Conservation (phyloP, 2,329 filamentous ascomycete species). For the Stagonosporopsis cucurbitacearum region DNA sequence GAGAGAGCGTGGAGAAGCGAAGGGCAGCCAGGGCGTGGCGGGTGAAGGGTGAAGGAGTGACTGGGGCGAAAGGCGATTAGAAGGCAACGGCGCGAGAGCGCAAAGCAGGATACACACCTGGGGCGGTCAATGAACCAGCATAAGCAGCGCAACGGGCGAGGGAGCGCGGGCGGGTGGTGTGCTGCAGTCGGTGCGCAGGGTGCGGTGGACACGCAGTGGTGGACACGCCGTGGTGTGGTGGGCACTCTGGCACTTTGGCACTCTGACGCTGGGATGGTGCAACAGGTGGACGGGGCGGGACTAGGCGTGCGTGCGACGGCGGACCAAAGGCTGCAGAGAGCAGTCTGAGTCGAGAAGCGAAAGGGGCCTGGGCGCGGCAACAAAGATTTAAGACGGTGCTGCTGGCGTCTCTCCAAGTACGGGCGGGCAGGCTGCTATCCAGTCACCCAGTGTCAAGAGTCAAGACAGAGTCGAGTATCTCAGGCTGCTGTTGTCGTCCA, state of each 20-base stretch:
- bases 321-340: constrained; percentile 19
- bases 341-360: constrained; percentile 7
- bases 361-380: constrained; percentile 15
- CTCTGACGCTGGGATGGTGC: too few relatives aligned
- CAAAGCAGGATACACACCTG: constrained; percentile 32
- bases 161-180: constrained; percentile 17
- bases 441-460: too few relatives aligned
- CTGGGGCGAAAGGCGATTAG: constrained; percentile 6
- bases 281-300: constrained; percentile 33
- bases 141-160: constrained; percentile 29
- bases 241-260: too few relatives aligned
- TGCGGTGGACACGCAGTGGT: too few relatives aligned
- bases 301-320: constrained; percentile 24
- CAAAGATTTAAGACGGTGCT: not conserved
- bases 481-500: constrained; percentile 2
- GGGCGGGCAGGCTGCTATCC: too few relatives aligned
- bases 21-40: constrained; percentile 49
- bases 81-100: not conserved
- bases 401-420: too few relatives aligned
- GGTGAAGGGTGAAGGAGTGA: constrained; percentile 35
- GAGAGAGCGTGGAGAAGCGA: constrained; percentile 50
- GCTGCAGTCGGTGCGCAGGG: constrained; percentile 16
- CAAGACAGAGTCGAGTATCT: too few relatives aligned
- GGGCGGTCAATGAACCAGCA: constrained; percentile 42
- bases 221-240: too few relatives aligned